Evolutionary conservation across 192 early-diverging fungal genomes (phyloP).

Genomic region (Umbelopsis vinacea): DNA sequence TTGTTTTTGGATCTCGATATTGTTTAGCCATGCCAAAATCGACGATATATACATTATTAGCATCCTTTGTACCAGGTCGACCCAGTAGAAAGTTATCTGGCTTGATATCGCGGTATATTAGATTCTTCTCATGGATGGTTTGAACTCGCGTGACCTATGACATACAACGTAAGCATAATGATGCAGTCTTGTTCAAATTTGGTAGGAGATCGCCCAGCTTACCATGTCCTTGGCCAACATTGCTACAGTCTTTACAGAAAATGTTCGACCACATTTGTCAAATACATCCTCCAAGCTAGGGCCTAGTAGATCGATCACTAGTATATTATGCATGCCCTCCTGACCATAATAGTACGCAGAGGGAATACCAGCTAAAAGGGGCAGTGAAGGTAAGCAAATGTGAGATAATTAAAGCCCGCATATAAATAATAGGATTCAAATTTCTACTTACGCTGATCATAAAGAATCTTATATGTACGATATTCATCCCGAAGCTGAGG

Average conservation of each 20-base stretch:
- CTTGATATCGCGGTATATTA: slow-evolving; percentile 98
- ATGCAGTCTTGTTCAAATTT: not conserved
- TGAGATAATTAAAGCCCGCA: not conserved
- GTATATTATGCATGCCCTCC: slow-evolving; percentile 94
- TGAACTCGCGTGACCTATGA: slow-evolving; percentile 75
- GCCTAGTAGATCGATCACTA: slow-evolving; percentile 94
- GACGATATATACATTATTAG: slow-evolving; percentile 66
- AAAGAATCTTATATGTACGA: slow-evolving; percentile 92
- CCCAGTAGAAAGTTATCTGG: slow-evolving; percentile 98
- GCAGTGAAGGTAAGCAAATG: not conserved
- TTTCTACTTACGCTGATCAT: slow-evolving; percentile 59
- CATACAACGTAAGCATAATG: not conserved
- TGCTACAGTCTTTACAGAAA: slow-evolving; percentile 92
- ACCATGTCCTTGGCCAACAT: slow-evolving; percentile 97
- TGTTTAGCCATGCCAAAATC: slow-evolving; percentile 83
- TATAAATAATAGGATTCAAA: not conserved
- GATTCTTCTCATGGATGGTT: slow-evolving; percentile 88
- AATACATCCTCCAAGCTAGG: slow-evolving; percentile 95
- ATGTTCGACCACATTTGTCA: slow-evolving; percentile 92
- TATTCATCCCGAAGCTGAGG: slow-evolving; percentile 97
- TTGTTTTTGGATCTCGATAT: slow-evolving; percentile 76
- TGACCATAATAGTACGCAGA: slow-evolving; percentile 95
- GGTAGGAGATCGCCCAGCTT: slow-evolving; percentile 14
- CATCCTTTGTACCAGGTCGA: slow-evolving; percentile 59
- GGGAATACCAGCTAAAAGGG: slow-evolving; percentile 77